These are phyloP conservation scores for Eucalyptus grandis DNA, from an alignment of 345 rosid species.

Conservation along the genomic window DNA sequence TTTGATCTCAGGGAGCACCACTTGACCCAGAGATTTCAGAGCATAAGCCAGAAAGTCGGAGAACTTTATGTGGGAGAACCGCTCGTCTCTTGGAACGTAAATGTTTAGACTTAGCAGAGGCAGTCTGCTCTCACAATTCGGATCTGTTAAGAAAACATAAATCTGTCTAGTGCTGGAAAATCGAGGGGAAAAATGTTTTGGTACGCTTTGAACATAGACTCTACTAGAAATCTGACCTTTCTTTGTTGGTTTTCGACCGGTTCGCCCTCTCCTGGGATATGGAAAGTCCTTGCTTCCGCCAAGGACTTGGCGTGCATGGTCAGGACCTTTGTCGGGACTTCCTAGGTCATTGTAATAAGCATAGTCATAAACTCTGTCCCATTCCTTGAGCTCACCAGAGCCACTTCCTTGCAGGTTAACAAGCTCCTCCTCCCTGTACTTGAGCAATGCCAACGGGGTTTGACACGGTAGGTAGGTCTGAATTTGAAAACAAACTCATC, in stretches of 20 bases:
- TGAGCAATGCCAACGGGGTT: conserved; percentile 58
- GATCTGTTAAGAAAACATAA: conserved; percentile 23
- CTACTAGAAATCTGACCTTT: conserved; percentile 19
- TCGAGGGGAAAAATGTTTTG: not conserved
- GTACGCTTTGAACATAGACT: not conserved
- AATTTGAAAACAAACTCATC: not conserved
- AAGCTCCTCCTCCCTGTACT: conserved; percentile 63
- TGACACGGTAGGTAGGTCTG: conserved; percentile 81
- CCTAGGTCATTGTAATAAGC: conserved; percentile 83
- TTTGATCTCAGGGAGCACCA: conserved; percentile 51
- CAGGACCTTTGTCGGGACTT: conserved; percentile 55
- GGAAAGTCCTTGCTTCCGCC: conserved; percentile 62
- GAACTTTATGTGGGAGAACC: conserved; percentile 67
- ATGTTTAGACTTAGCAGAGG: conserved; percentile 59
- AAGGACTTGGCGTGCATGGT: conserved; percentile 49
- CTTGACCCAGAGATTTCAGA: conserved; percentile 54
- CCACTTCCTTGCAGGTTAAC: conserved; percentile 56
- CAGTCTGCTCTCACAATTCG: conserved; percentile 51
- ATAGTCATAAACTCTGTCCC: conserved; percentile 96
- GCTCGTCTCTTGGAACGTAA: conserved; percentile 89
- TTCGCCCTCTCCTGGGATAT: conserved; percentile 84
- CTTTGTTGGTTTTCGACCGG: conserved; percentile 62
- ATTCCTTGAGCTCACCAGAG: conserved; percentile 46
- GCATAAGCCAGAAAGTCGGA: conserved; percentile 84
- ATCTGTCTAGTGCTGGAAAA: not conserved